A percentile compares a stretch with the other conserved stretches of the same genome.
Conservation (phyloP, 2,329 filamentous ascomycete genomes). For the Aspergillus novoparasiticus region DNA sequence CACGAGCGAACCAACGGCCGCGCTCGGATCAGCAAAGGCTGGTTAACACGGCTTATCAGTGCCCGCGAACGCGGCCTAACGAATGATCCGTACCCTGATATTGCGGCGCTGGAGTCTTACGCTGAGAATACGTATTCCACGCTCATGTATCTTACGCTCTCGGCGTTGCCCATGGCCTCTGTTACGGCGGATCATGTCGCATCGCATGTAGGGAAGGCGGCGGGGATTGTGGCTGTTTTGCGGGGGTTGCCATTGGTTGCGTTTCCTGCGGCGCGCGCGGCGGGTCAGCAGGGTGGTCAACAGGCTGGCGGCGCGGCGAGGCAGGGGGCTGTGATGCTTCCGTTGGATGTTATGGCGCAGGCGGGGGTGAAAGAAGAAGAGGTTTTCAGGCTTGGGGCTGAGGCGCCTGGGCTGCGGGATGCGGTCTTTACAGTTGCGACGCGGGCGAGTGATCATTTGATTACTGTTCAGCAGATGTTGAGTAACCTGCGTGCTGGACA, state of each 20-base stretch:
- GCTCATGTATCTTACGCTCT: conserved; percentile 83
- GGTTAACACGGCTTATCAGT: conserved; percentile 75
- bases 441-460: conserved; percentile 90
- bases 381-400: conserved; percentile 76
- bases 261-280: conserved; percentile 60
- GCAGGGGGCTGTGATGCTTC: conserved; percentile 74
- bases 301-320: conserved; percentile 43
- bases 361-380: conserved; percentile 82
- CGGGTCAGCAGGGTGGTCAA: conserved; percentile 58
- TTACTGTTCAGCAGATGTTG: conserved; percentile 90
- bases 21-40: conserved; percentile 65
- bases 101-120: conserved; percentile 79
- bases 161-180: conserved; percentile 75
- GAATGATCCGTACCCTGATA: conserved; percentile 75
- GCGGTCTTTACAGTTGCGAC: conserved; percentile 92
- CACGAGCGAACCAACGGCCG: conserved; percentile 49
- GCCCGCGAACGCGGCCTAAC: conserved; percentile 81
- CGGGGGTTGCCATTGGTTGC: conserved; percentile 87
- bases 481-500: conserved; percentile 73
- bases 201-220: conserved; percentile 92
- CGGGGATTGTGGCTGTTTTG: conserved; percentile 83
- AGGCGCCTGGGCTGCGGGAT: conserved; percentile 80
- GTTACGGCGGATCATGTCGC: conserved; percentile 89
- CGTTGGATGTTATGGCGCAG: conserved; percentile 87
- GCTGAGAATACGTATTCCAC: conserved; percentile 95